Conservation (phyloP, 2,329 filamentous ascomycete genomes). For the Ophiocordyceps australis region DNA sequence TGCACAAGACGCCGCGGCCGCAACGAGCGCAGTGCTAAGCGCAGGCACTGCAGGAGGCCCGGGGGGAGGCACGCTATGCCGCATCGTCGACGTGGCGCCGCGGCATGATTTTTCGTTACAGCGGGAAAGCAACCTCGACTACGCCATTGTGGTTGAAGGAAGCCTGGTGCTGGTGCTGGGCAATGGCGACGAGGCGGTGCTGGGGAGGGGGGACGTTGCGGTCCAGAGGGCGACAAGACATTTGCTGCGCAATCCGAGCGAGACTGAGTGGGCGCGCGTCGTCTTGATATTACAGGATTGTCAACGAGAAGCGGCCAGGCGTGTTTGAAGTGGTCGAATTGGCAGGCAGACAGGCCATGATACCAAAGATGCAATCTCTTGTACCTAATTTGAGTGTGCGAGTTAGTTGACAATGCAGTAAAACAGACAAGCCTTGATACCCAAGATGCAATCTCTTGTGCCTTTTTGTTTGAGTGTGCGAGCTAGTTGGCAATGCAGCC, state of each 20-base stretch:
- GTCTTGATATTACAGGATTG: slow-evolving; percentile 21
- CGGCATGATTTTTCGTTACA: slow-evolving; percentile 24
- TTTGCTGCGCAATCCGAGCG: slow-evolving; percentile 28
- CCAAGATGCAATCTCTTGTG: no score
- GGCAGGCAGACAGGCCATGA: no score
- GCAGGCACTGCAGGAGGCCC: no score
- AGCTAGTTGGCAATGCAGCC: no score
- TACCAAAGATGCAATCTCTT: no score
- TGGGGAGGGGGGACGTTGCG: slow-evolving; percentile 32
- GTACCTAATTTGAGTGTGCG: no score
- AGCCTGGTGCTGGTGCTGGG: slow-evolving; percentile 31
- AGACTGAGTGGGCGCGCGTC: slow-evolving; percentile 27
- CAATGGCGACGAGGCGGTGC: slow-evolving; percentile 23
- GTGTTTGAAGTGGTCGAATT: no score
- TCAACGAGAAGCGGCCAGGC: slow-evolving; percentile 1
- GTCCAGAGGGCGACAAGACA: slow-evolving; percentile 38
- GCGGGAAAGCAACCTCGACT: slow-evolving; percentile 33
- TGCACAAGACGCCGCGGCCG: slow-evolving; percentile 9
- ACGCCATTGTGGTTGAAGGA: slow-evolving; percentile 35
- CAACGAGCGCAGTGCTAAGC: slow-evolving; percentile 10
- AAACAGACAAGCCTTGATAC: no score
- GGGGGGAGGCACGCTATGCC: slow-evolving; percentile 23
- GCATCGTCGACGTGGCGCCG: slow-evolving; percentile 28
- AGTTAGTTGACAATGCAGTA: no score
- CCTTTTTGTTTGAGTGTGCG: no score